Percentiles rank a stretch among this genome's conserved stretches.
phyloP scores from a whole-genome alignment of 768 basidiomycete species.

The Rhodotorula diobovata region DNA sequence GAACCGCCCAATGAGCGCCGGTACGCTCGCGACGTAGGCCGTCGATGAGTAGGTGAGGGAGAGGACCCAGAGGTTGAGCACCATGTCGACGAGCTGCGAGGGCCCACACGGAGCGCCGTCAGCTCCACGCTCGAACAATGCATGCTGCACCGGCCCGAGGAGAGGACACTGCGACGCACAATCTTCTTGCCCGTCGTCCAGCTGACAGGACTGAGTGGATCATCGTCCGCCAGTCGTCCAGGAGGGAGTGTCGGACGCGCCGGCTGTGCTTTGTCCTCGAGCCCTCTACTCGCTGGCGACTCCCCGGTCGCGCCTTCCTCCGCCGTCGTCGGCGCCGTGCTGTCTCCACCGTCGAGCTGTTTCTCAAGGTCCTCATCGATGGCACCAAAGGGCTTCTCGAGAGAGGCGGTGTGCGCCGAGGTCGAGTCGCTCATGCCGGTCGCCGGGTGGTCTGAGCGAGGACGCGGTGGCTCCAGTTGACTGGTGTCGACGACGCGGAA shows the following conservation, averaged over 20 bases:
- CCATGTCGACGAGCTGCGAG: background rate
- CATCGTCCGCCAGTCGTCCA: background rate
- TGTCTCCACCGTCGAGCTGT: background rate
- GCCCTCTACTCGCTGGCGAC: too few relatives aligned
- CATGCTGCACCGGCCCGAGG: background rate
- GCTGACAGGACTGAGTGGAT: constrained; percentile 4
- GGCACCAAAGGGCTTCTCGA: too few relatives aligned
- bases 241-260: background rate
- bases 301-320: too few relatives aligned
- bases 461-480: too few relatives aligned
- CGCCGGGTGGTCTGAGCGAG: too few relatives aligned
- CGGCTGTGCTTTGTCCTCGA: too few relatives aligned
- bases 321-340: too few relatives aligned
- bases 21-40: constrained; percentile 20
- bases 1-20: constrained; percentile 14
- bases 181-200: constrained; percentile 30
- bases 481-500: too few relatives aligned
- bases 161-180: background rate
- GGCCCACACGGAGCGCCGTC: background rate
- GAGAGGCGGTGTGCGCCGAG: background rate
- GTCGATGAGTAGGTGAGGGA: constrained; percentile 25
- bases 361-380: background rate
- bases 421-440: too few relatives aligned
- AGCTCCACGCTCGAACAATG: background rate
- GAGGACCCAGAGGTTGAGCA: constrained; percentile 29